phyloP scores from a whole-genome alignment of 1,284 basidiomycete species.

The Malassezia pachydermatis region DNA sequence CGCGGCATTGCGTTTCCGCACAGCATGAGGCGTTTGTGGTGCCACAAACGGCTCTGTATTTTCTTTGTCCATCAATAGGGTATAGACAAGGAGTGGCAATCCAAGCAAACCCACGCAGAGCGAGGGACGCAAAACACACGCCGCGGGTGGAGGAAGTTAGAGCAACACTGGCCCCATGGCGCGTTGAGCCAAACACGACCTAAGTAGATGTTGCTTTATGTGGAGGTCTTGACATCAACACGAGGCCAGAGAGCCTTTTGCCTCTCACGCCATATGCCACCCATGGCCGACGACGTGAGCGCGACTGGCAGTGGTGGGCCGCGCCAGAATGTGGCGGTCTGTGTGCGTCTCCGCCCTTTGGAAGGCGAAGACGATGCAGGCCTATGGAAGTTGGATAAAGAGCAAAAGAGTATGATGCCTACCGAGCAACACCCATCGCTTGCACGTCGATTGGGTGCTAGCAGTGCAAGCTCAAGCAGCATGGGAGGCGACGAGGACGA shows the following conservation, averaged over 20 bases:
- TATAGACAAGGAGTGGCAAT: not conserved
- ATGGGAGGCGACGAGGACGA: not conserved
- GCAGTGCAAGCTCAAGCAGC: constrained; percentile 7
- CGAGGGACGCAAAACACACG: no score
- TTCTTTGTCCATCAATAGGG: constrained; percentile 2
- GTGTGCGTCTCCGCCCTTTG: constrained; percentile 34
- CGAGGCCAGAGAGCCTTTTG: not conserved
- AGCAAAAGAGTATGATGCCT: constrained; percentile 28
- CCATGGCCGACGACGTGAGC: not conserved
- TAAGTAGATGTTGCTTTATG: constrained; percentile 10
- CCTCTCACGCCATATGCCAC: not conserved
- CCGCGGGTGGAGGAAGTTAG: no score
- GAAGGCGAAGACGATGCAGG: constrained; percentile 4
- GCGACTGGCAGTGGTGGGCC: not conserved
- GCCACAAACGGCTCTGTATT: not conserved
- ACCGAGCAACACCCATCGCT: constrained; percentile 42
- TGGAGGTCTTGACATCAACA: not conserved
- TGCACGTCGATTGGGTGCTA: constrained; percentile 27
- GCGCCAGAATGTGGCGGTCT: constrained; percentile 44
- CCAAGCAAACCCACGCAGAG: no score
- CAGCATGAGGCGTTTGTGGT: not conserved
- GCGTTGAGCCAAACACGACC: no score
- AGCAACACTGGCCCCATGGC: no score
- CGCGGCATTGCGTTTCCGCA: not conserved
- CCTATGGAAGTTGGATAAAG: constrained; percentile 32